Evolutionary conservation across 2,329 filamentous ascomycete species (phyloP).

Genomic region (Aspergillus brasiliensis): DNA sequence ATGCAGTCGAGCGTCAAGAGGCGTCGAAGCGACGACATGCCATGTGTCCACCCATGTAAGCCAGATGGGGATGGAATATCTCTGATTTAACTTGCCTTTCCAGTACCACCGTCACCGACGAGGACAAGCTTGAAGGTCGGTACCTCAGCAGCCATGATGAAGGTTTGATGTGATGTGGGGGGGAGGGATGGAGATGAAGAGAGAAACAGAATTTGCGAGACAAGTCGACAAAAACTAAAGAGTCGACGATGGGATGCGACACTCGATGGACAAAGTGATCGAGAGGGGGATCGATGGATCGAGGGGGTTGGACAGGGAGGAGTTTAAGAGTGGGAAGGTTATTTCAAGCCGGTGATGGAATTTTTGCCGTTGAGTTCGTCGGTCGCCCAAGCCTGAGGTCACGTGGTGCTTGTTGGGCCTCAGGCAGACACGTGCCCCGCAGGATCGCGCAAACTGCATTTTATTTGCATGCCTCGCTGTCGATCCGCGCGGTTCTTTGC

Average conservation of each 20-base stretch:
- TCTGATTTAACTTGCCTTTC: constrained; percentile 74
- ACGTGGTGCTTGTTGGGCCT: constrained; percentile 20
- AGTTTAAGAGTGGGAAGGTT: constrained; percentile 30
- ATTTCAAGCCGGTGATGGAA: constrained; percentile 31
- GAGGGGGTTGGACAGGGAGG: constrained; percentile 25
- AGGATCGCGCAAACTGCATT: constrained; percentile 6
- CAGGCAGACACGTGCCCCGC: constrained; percentile 25
- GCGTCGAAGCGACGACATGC: not conserved
- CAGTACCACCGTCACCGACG: constrained; percentile 98
- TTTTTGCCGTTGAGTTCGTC: constrained; percentile 29
- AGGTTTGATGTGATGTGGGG: constrained; percentile 18
- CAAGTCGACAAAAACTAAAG: constrained; percentile 17
- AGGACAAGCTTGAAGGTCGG: constrained; percentile 99
- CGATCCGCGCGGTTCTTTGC: no score
- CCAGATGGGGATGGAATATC: not conserved
- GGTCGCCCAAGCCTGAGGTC: constrained; percentile 23
- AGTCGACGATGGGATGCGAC: constrained; percentile 26
- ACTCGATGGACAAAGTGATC: constrained; percentile 18
- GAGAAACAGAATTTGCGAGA: constrained; percentile 10
- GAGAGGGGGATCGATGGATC: constrained; percentile 21
- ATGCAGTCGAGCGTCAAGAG: not conserved
- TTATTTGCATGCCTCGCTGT: no score
- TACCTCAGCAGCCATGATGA: constrained; percentile 64
- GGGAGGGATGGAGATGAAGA: constrained; percentile 11
- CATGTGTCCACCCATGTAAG: not conserved